Conservation (phyloP, 2,329 filamentous ascomycete species). For the Scedosporium apiospermum region DNA sequence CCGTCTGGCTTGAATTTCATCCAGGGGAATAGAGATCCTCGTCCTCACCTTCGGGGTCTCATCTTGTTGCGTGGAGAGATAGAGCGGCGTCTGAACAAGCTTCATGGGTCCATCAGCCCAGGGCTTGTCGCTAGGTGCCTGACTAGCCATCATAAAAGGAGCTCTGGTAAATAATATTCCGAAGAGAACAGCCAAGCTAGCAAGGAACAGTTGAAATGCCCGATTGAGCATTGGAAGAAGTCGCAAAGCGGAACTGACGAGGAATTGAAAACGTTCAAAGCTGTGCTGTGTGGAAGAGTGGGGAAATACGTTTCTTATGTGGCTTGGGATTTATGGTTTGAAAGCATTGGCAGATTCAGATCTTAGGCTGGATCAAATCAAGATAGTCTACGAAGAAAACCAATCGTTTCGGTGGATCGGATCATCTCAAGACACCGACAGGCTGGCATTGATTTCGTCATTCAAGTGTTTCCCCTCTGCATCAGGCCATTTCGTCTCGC, state of each 20-base stretch:
- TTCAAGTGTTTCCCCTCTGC: too few species aligned
- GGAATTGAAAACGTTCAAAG: not conserved
- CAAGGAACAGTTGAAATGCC: slow-evolving; percentile 15
- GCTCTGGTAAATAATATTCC: slow-evolving; percentile 23
- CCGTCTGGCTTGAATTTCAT: too few species aligned
- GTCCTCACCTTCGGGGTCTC: slow-evolving; percentile 36
- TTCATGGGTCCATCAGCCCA: slow-evolving; percentile 49
- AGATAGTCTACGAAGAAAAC: too few species aligned
- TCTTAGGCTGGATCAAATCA: too few species aligned
- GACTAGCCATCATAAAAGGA: slow-evolving; percentile 24
- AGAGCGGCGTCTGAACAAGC: slow-evolving; percentile 44
- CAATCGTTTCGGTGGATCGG: too few species aligned
- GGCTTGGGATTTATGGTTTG: too few species aligned
- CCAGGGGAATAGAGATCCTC: too few species aligned
- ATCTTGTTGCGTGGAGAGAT: slow-evolving; percentile 9
- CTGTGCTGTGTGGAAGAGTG: not conserved
- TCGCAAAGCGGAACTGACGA: not conserved
- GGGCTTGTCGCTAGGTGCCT: slow-evolving; percentile 16
- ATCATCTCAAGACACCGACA: too few species aligned
- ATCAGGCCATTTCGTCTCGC: too few species aligned
- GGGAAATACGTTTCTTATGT: not conserved
- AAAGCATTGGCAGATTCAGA: too few species aligned
- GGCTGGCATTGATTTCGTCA: too few species aligned
- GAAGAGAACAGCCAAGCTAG: slow-evolving; percentile 18
- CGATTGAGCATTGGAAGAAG: slow-evolving; percentile 1